Evolutionary conservation across 1,284 basidiomycete species (phyloP).

Genomic region (Ceratobasidium sp.): DNA sequence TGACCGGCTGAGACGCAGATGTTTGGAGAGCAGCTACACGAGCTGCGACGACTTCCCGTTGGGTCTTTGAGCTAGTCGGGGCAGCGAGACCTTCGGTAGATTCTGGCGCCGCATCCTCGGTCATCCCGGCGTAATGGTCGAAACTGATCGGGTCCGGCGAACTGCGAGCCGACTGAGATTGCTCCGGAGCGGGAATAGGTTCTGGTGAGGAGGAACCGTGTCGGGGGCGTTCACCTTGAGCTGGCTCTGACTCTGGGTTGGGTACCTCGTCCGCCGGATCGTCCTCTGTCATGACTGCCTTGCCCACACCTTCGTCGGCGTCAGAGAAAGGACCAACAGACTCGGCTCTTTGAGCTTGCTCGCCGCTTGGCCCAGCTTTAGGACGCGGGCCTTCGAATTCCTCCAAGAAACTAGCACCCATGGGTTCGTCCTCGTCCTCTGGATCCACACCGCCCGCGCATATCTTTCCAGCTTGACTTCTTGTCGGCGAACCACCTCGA

Average conservation of each 20-base stretch:
- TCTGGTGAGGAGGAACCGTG: background rate
- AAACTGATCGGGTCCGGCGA: background rate
- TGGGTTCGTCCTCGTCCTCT: background rate
- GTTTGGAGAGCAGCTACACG: background rate
- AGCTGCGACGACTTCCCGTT: background rate
- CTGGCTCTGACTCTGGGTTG: background rate
- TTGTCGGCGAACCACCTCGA: background rate
- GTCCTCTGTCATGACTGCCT: background rate
- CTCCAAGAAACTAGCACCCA: constrained; percentile 4
- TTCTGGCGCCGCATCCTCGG: background rate
- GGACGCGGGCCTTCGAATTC: background rate
- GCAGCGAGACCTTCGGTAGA: background rate
- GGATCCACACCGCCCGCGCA: background rate
- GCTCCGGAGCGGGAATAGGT: background rate
- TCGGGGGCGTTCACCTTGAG: background rate
- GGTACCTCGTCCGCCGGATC: background rate
- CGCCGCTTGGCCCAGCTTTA: background rate
- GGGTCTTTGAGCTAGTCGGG: background rate
- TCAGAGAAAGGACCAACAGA: background rate
- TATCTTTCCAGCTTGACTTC: background rate
- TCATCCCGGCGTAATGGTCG: constrained; percentile 1
- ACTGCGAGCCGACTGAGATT: background rate
- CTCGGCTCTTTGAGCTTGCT: background rate
- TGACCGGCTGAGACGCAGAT: background rate
- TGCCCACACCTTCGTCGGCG: background rate